A percentile compares a stretch with the other conserved stretches of the same genome.
phyloP scores from a whole-genome alignment of 768 basidiomycete species.

The Strobilomyces confusus region DNA sequence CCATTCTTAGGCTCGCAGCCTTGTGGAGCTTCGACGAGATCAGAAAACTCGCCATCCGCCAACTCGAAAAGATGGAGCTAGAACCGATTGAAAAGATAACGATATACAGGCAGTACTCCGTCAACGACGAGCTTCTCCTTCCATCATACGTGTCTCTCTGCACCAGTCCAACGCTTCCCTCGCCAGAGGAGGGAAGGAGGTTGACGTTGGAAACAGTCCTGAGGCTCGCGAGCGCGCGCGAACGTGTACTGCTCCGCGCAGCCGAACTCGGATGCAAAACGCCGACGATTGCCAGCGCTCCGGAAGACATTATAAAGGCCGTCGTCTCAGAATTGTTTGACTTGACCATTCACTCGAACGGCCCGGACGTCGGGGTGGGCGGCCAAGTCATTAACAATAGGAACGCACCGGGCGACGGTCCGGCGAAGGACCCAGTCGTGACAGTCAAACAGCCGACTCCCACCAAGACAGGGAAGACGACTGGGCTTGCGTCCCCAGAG shows the following conservation, averaged over 20 bases:
- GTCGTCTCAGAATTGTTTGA: slow-evolving; percentile 35
- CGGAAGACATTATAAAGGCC: slow-evolving; percentile 22
- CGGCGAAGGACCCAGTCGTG: not conserved
- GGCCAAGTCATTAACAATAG: slow-evolving; percentile 6
- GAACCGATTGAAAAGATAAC: slow-evolving; percentile 50
- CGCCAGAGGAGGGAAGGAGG: slow-evolving; percentile 47
- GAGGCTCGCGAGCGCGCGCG: slow-evolving; percentile 50
- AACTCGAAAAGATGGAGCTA: slow-evolving; percentile 48
- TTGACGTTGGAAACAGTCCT: slow-evolving; percentile 58
- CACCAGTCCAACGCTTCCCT: slow-evolving; percentile 46
- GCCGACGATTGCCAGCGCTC: slow-evolving; percentile 26
- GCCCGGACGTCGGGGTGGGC: not conserved
- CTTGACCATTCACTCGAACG: slow-evolving; percentile 10
- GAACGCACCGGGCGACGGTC: not conserved
- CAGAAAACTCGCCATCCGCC: slow-evolving; percentile 47
- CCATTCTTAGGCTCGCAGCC: slow-evolving; percentile 50
- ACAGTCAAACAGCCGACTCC: not conserved
- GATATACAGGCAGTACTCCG: slow-evolving; percentile 49
- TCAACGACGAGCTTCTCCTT: slow-evolving; percentile 47
- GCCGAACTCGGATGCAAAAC: slow-evolving; percentile 24
- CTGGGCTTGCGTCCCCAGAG: not conserved
- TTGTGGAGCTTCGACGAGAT: slow-evolving; percentile 55
- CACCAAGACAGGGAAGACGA: not conserved
- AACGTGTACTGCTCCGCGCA: slow-evolving; percentile 38
- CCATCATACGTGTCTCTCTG: slow-evolving; percentile 52